Evolutionary conservation across 768 basidiomycete genomes (phyloP).

Genomic region (Kwoniella europaea): DNA sequence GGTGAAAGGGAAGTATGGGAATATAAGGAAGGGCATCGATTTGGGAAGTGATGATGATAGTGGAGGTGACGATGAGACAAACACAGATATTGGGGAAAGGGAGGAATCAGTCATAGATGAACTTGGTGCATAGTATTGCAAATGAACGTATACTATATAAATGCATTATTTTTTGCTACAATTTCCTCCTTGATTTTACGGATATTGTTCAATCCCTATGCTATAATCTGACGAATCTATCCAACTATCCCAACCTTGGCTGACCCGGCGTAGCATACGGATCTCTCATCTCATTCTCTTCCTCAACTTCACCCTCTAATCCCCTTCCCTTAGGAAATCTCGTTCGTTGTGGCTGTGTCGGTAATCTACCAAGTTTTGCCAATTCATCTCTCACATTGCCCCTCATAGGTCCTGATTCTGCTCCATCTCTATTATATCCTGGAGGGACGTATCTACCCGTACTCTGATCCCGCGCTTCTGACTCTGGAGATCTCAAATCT

Average conservation of each 20-base stretch:
- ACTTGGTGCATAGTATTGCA: not conserved
- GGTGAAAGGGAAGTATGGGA: constrained; percentile 7
- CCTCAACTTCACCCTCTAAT: constrained; percentile 41
- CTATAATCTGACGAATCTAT: too few species aligned
- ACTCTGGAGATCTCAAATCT: constrained; percentile 17
- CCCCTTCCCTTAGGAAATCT: constrained; percentile 42
- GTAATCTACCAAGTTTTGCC: constrained; percentile 12
- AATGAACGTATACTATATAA: not conserved
- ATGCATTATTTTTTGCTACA: not conserved
- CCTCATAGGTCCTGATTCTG: not conserved
- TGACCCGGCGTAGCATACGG: constrained; percentile 41
- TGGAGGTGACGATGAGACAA: not conserved
- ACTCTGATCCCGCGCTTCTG: not conserved
- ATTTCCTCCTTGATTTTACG: too few species aligned
- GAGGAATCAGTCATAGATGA: not conserved
- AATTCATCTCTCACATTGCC: constrained; percentile 21
- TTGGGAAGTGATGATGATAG: constrained; percentile 9
- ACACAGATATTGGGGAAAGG: not conserved
- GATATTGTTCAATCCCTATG: too few species aligned
- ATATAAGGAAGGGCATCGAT: not conserved
- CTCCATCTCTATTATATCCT: constrained; percentile 5
- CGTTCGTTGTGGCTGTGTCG: constrained; percentile 20
- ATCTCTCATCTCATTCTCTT: constrained; percentile 46
- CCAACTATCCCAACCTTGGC: constrained; percentile 26
- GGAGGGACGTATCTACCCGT: constrained; percentile 1